Evolutionary conservation across 2,329 filamentous ascomycete genomes (phyloP).

Genomic region (Colletotrichum echinochloae): DNA sequence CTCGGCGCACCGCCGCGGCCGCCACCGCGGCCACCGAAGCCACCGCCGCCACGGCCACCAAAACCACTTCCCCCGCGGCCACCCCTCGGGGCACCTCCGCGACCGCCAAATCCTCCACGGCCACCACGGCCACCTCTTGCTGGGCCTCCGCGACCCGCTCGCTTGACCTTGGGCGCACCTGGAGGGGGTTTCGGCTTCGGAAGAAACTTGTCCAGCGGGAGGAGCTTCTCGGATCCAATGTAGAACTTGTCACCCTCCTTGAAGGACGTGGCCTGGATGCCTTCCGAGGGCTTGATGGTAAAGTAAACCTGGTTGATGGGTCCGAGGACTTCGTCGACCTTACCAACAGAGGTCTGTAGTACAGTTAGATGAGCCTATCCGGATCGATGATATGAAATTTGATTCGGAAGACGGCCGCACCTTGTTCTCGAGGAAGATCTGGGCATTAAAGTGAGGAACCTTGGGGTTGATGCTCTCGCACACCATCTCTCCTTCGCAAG

Average conservation of each 20-base stretch:
- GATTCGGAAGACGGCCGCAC: slow-evolving; percentile 55
- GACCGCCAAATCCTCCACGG: slow-evolving; percentile 45
- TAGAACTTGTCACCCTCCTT: slow-evolving; percentile 98
- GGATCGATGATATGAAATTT: not conserved
- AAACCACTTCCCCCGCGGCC: slow-evolving; percentile 48
- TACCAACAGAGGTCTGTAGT: slow-evolving; percentile 82
- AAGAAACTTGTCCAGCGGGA: slow-evolving; percentile 95
- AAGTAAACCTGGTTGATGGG: slow-evolving; percentile 99
- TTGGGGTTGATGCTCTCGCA: slow-evolving; percentile 96
- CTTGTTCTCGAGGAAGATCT: slow-evolving; percentile 99
- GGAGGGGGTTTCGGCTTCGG: slow-evolving; percentile 86
- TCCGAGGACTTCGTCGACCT: slow-evolving; percentile 97
- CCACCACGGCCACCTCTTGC: slow-evolving; percentile 59
- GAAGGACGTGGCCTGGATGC: slow-evolving; percentile 94
- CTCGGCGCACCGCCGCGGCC: slow-evolving; percentile 42
- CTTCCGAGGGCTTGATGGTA: slow-evolving; percentile 96
- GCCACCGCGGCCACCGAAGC: slow-evolving; percentile 40
- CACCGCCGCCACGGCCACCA: slow-evolving; percentile 36
- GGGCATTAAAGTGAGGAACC: slow-evolving; percentile 98
- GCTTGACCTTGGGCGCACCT: slow-evolving; percentile 72
- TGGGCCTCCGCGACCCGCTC: slow-evolving; percentile 63
- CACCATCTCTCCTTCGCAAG: slow-evolving; percentile 97
- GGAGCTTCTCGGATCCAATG: slow-evolving; percentile 92
- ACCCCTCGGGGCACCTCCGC: slow-evolving; percentile 43
- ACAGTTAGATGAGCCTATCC: slow-evolving; percentile 4